Conservation (phyloP, 2,329 filamentous ascomycete genomes). For the Claviceps sorghi region DNA sequence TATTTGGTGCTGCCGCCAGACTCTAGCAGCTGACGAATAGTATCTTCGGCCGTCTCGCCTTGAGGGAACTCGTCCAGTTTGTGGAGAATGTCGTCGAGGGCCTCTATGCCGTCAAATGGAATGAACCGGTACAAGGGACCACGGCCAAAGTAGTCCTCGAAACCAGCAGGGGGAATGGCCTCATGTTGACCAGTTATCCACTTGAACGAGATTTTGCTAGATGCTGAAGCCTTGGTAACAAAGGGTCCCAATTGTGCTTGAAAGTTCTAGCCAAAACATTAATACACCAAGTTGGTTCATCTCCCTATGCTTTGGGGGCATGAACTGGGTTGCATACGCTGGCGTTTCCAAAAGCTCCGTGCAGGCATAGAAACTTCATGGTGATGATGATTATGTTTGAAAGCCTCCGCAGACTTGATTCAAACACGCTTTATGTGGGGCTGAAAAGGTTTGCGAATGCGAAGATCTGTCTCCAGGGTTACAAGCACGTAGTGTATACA, state of each 20-base stretch:
- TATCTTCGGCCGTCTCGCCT: slow-evolving; percentile 38
- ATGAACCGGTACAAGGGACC: slow-evolving; percentile 43
- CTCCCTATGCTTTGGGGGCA: neutral
- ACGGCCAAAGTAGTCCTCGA: slow-evolving; percentile 41
- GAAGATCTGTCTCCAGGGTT: too few relatives aligned
- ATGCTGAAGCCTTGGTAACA: slow-evolving; percentile 9
- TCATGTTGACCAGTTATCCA: slow-evolving; percentile 37
- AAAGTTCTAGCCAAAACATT: slow-evolving; percentile 30
- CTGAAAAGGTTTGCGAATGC: too few relatives aligned
- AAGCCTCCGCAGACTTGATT: neutral
- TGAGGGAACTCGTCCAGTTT: slow-evolving; percentile 40
- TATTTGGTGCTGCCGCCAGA: neutral
- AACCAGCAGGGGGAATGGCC: slow-evolving; percentile 35
- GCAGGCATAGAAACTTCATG: slow-evolving; percentile 44
- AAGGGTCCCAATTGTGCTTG: slow-evolving; percentile 33
- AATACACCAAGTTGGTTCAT: neutral
- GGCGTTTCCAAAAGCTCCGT: slow-evolving; percentile 43
- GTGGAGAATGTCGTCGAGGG: slow-evolving; percentile 31
- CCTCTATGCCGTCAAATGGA: slow-evolving; percentile 26
- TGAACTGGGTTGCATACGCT: slow-evolving; percentile 24
- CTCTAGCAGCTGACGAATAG: slow-evolving; percentile 34
- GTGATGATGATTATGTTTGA: neutral
- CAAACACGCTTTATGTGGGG: too few relatives aligned
- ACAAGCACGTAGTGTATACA: too few relatives aligned
- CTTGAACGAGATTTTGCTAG: slow-evolving; percentile 22